A percentile compares a stretch with the other conserved stretches of the same genome.
These are phyloP conservation scores for Emericellopsis cladophorae DNA, from an alignment of 2,329 filamentous ascomycete species.

Conservation along the genomic window DNA sequence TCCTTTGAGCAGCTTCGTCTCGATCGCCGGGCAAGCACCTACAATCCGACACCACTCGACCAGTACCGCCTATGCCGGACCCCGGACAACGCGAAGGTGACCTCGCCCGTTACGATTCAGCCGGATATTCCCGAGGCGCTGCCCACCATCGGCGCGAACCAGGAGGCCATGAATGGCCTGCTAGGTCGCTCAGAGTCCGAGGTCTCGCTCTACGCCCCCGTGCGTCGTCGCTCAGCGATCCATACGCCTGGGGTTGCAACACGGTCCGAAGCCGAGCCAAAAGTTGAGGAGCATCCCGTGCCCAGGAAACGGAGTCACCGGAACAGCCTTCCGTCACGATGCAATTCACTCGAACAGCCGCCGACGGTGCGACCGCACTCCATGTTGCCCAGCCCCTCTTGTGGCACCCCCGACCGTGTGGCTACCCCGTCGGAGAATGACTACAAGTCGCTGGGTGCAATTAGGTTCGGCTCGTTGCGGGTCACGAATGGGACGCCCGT, in stretches of 20 bases:
- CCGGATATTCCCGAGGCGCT: no score
- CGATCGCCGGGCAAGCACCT: no score
- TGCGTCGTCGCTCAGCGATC: slow-evolving; percentile 32
- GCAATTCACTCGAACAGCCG: slow-evolving; percentile 12
- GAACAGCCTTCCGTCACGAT: slow-evolving; percentile 21
- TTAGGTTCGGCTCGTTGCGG: slow-evolving; percentile 48
- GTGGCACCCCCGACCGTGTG: slow-evolving; percentile 11
- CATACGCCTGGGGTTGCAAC: slow-evolving; percentile 38
- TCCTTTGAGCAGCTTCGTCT: no score
- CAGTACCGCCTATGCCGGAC: no score
- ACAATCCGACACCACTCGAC: no score
- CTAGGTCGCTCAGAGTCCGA: slow-evolving; percentile 27
- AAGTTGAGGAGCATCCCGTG: slow-evolving; percentile 3
- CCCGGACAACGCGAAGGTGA: no score
- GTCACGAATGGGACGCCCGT: slow-evolving; percentile 48
- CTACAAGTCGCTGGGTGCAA: slow-evolving; percentile 48
- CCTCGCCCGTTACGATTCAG: no score
- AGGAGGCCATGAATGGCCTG: not conserved
- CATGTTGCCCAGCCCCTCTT: slow-evolving; percentile 13
- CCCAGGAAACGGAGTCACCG: slow-evolving; percentile 19
- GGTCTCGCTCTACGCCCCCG: slow-evolving; percentile 30
- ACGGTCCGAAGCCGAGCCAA: slow-evolving; percentile 14
- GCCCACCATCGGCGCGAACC: not conserved
- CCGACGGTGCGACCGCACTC: slow-evolving; percentile 17
- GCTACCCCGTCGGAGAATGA: slow-evolving; percentile 35